Evolutionary conservation across 352 stramenopile species (phyloP), one percentile per base, ranked within the genome.

Genomic region (Aphanomyces euteiches): DNA sequence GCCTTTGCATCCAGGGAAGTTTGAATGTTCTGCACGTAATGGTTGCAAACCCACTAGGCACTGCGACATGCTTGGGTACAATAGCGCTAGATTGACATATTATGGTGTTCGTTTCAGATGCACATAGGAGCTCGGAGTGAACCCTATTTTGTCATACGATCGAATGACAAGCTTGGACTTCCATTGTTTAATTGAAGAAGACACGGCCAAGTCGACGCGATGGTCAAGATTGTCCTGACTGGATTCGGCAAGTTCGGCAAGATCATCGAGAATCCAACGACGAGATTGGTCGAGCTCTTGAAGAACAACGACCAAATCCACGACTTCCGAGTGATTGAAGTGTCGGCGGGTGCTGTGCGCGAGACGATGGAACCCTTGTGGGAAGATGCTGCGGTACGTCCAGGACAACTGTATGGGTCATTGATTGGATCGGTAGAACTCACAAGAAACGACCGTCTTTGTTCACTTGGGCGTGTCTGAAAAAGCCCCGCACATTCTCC

Each of bases 171-270:
- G 28, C 28, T 28, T 28, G 28, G 28, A 28, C 28, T 28, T 28
- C 28, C 28, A 28, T 28, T 28, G 28, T 28, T 28, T 28, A 28
- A 28, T 28, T 28, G 28, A 28, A 28, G 28, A 28, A 28, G 28
- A 28, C 28, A 28, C 28, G 28, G 28, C 28, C 28, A 28, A 28
- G 28, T 28, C 28, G 36, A 12, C 21, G 17, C 50, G 5, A 61
- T 61, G 54, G 54, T 70, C 43, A 70, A 70, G 54, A 47, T 70
- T 50, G 40, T 70, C 74, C 73, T 93, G 47, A 95, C 87, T 45
- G 85, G 87, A 56, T 95, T 95, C 45, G 87, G 85, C 76, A 89
- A 90, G 74, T 95, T 95, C 60, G 87, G 81, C 48, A 74, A 92
- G 74, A 88, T 95, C 40, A 40, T 88, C 12, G 80, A 91, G 57